These are phyloP conservation scores for Beauveria sp. DNA, from an alignment of 2,329 filamentous ascomycete species.

Conservation along the genomic window DNA sequence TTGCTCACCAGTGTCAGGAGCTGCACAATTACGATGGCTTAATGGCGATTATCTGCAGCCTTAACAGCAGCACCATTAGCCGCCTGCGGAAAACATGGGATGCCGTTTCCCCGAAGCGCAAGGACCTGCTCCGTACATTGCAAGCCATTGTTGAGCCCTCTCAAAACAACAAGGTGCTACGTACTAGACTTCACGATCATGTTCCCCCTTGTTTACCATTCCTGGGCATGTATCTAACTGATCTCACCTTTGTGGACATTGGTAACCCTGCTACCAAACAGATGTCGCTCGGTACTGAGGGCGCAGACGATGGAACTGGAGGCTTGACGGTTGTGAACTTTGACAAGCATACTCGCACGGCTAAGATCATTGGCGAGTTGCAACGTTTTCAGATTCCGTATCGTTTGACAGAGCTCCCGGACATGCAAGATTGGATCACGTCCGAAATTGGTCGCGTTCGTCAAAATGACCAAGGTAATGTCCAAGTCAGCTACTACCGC, in stretches of 20 bases:
- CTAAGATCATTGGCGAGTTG: conserved; percentile 90
- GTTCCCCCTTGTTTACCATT: conserved; percentile 92
- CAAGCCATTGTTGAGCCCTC: conserved; percentile 82
- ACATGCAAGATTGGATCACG: conserved; percentile 90
- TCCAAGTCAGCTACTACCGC: conserved; percentile 63
- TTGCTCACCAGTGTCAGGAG: conserved; percentile 77
- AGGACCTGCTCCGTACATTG: conserved; percentile 67
- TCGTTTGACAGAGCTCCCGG: conserved; percentile 69
- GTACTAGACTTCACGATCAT: conserved; percentile 74
- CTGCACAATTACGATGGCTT: conserved; percentile 93
- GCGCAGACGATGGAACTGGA: conserved; percentile 54
- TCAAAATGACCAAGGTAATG: conserved; percentile 45
- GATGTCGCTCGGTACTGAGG: conserved; percentile 42
- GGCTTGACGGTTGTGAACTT: conserved; percentile 87
- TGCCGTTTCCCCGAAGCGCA: conserved; percentile 72
- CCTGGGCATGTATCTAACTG: conserved; percentile 90
- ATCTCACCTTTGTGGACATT: conserved; percentile 89
- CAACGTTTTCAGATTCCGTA: conserved; percentile 96
- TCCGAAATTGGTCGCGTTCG: conserved; percentile 72
- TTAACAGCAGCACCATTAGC: conserved; percentile 86
- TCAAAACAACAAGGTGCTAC: conserved; percentile 83
- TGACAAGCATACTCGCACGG: conserved; percentile 91
- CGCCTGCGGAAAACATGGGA: conserved; percentile 92
- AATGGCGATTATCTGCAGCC: conserved; percentile 92
- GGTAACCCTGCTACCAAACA: conserved; percentile 83